Evolutionary conservation across 805 yeast genomes (phyloP).

Genomic region (Grigorovia transvaalensis): DNA sequence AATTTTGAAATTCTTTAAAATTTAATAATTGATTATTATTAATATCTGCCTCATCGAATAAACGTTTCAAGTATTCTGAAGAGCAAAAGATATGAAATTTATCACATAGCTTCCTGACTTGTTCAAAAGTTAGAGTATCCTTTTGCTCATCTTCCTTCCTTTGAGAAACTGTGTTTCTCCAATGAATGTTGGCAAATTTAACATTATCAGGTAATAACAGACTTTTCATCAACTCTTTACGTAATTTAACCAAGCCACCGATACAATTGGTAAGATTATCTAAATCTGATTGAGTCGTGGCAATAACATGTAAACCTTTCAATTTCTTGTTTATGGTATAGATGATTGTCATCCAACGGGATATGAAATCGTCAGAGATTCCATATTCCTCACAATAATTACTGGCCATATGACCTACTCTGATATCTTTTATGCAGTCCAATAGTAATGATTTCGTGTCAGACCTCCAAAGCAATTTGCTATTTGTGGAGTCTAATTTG

Average conservation of each 20-base stretch:
- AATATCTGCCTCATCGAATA: conserved; percentile 47
- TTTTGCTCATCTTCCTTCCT: conserved; percentile 26
- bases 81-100: conserved; percentile 68
- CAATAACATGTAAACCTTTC: conserved; percentile 72
- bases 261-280: conserved; percentile 47
- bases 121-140: conserved; percentile 48
- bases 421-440: conserved; percentile 26
- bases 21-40: conserved; percentile 42
- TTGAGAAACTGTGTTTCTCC: conserved; percentile 40
- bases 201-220: conserved; percentile 50
- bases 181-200: conserved; percentile 52
- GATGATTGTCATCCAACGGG: conserved; percentile 72
- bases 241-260: conserved; percentile 42
- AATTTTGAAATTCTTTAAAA: conserved; percentile 64
- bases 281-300: conserved; percentile 41
- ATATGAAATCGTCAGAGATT: conserved; percentile 52
- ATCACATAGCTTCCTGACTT: conserved; percentile 53
- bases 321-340: conserved; percentile 56
- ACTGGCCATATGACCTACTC: conserved; percentile 58
- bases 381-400: conserved; percentile 82
- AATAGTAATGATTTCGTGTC: conserved; percentile 21
- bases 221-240: conserved; percentile 54
- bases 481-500: conserved; percentile 12
- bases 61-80: conserved; percentile 28
- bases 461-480: conserved; percentile 22